These are phyloP conservation scores for Azolla pinnata DNA, from an alignment of 75 land plant species.

Conservation along the genomic window DNA sequence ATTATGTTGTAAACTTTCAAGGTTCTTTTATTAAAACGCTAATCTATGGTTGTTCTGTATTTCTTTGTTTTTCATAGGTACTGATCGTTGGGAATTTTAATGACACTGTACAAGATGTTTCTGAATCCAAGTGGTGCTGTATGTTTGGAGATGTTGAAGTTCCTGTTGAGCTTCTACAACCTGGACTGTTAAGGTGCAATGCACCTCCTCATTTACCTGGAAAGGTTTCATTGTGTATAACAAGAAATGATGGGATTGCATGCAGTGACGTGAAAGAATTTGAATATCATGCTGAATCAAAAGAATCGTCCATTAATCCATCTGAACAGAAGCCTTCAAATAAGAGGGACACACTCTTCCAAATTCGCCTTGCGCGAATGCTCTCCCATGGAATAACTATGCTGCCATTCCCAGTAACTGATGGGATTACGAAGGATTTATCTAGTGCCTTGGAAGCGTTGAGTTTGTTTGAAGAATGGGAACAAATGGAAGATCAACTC, in stretches of 20 bases:
- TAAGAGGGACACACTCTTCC: conserved; percentile 3
- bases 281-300: conserved; percentile 43
- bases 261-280: conserved; percentile 83
- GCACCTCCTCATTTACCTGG: conserved; percentile 68
- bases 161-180: conserved; percentile 65
- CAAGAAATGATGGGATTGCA: conserved; percentile 58
- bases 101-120: conserved; percentile 33
- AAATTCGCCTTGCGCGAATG: conserved; percentile 6
- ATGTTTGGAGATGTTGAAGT: conserved; percentile 91
- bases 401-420: not conserved
- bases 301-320: not conserved
- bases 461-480: conserved; percentile 33
- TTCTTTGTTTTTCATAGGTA: conserved; percentile 49
- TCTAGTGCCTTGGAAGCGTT: not conserved
- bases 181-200: conserved; percentile 64
- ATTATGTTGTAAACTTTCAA: too few relatives aligned
- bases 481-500: conserved; percentile 34
- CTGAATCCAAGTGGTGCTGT: conserved; percentile 51
- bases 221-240: conserved; percentile 60
- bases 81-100: conserved; percentile 55
- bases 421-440: not conserved
- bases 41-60: too few relatives aligned
- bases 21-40: too few relatives aligned
- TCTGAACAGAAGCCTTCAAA: not conserved
- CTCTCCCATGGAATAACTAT: not conserved